Base-by-base conservation (phyloP, 192 early-diverging fungal genomes). In the Phlyctochytrium arcticum region DNA sequence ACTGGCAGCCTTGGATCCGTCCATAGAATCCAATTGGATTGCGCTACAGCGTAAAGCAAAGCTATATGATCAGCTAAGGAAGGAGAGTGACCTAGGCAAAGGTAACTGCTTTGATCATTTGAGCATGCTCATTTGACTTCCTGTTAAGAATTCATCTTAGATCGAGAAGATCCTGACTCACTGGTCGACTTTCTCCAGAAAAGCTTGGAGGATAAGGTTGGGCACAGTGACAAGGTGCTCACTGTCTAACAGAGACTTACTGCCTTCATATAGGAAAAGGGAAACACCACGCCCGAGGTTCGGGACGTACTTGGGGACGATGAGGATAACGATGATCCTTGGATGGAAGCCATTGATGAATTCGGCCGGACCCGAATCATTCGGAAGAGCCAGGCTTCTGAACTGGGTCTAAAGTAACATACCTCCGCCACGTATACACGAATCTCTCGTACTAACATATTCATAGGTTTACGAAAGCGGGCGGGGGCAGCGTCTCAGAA, bases 311-410 rank as follows among this genome's bases (percentile, higher is more conserved):
- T n/a, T n/a, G n/a, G n/a, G n/a, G n/a, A n/a, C n/a, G 70, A 68
- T 30, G 69, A 70, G 4, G 76, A 69, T 4, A 57, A 74, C 54
- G 75, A 75, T 32, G 88, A 91, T 84, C 86, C 88, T 15, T 88
- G 87, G 86, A 80, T 91, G 0, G 88, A 89, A 31, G 80, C 87
- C 51, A 70, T 79, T 0, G 89, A 91, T 70, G 86, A 90, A 54
- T 91, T 86, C 85, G 89, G 89, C 8, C 67, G 89, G 19, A 83
- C 88, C 32, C 73, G 86, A 21, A 65, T 87, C 2, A 76, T 85
- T 12, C 75, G 86, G 19, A 75, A 75, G 54, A 83, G 82, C 49
- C 70, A 89, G 66, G 62, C 68, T 6, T 50, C n/a, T 1, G 54
- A 57, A 24, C 54, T 67, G 23, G 70, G 67, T 27, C 53, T 70